Evolutionary conservation across 1,139 yeast genomes (phyloP), one percentile per base, ranked within the genome.

Genomic region (Nakaseomyces sp.): DNA sequence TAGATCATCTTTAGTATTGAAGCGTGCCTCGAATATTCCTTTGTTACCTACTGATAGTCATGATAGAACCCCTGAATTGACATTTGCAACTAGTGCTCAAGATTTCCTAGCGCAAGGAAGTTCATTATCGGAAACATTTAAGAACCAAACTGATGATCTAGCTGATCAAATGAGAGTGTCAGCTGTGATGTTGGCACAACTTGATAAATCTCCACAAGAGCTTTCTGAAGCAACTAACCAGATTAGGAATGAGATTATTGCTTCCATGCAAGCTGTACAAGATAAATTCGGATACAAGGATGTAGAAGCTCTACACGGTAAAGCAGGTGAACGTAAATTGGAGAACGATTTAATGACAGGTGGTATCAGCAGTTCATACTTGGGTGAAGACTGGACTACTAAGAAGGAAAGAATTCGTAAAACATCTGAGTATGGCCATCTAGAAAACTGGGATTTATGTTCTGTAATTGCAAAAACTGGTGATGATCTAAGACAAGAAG

Each of bases 391-490:
- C 60, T 91, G 98, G 98, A 70, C 71, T 26, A 70, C 82, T 0
- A 87, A 89, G 54, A 83, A 81, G 55, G 81, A 76, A 48, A 71
- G 97, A 51, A 89, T 91, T 32, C 72, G 93, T 47, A 75, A 73
- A 45, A 71, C 82, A 4, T 85, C 95, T 45, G 76, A 78, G 5
- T 88, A 71, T 59, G 98, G 98, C 0, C 94, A 88, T 58, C 63
- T 83, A 24, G 83, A 81, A 28, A 85, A 87, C 60, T 91, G 98
- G 98, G 97, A 91, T 48, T 64, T 91, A 32, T 87, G 91, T 53
- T 88, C 96, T 0, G 96, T 89, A 3, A 91, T 91, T 59, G 96
- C 91, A 7, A 91, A 91, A 58, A 89, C 95, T 41, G 98, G 98
- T 25, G 91, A 85, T 56, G 98, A 91, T 63, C 65, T 91, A 43